Evolutionary conservation across 352 stramenopile genomes (phyloP).

Genomic region (Pythium inflatum): DNA sequence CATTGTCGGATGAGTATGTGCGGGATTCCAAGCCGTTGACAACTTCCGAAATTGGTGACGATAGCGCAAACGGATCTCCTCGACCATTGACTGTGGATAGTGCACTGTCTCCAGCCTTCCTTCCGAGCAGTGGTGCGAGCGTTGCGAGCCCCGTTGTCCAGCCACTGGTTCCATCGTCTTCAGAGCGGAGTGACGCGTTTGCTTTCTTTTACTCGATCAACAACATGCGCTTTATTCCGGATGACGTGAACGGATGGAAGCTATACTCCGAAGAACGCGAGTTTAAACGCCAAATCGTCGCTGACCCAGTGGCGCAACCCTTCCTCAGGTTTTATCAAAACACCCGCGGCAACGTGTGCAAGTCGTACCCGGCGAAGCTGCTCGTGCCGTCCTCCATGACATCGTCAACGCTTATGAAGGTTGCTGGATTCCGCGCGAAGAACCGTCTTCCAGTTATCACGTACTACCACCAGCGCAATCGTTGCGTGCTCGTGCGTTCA

Average conservation of each 20-base stretch:
- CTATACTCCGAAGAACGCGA: constrained; percentile 75
- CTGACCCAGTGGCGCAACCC: constrained; percentile 55
- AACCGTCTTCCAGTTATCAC: constrained; percentile 87
- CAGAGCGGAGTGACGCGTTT: constrained; percentile 66
- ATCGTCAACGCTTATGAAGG: constrained; percentile 64
- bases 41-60: not conserved
- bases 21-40: not conserved
- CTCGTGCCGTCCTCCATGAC: constrained; percentile 76
- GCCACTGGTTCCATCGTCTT: constrained; percentile 11
- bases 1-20: constrained; percentile 15
- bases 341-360: constrained; percentile 77
- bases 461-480: constrained; percentile 79
- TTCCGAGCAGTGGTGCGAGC: constrained; percentile 29
- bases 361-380: constrained; percentile 81
- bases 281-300: constrained; percentile 79
- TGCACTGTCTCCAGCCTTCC: constrained; percentile 24
- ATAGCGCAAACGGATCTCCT: not conserved
- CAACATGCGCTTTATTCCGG: constrained; percentile 25
- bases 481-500: constrained; percentile 81
- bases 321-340: constrained; percentile 89
- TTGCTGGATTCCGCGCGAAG: constrained; percentile 84
- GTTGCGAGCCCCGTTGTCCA: constrained; percentile 20
- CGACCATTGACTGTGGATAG: constrained; percentile 7
- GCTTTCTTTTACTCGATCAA: constrained; percentile 66
- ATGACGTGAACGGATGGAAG: constrained; percentile 75